phyloP scores from a whole-genome alignment of 2,329 filamentous ascomycete genomes.

The Aspergillus hortae region DNA sequence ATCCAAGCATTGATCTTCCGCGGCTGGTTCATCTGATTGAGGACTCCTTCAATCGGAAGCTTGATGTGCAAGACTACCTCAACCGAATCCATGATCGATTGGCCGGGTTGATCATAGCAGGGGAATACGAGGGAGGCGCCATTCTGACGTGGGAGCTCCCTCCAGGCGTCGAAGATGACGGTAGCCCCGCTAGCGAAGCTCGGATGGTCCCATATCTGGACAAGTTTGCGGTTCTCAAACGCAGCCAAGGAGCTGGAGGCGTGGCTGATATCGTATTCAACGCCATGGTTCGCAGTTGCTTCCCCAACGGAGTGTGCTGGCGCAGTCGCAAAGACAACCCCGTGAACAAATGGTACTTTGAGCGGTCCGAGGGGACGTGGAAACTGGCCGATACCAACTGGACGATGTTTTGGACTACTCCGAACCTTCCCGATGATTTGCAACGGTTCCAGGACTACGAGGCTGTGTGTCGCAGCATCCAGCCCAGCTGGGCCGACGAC shows the following conservation, averaged over 20 bases:
- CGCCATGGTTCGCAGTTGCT: constrained; percentile 85
- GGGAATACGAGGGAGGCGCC: constrained; percentile 93
- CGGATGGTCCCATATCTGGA: constrained; percentile 89
- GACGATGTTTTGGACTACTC: constrained; percentile 98
- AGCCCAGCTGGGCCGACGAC: constrained; percentile 46
- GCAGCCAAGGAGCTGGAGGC: constrained; percentile 82
- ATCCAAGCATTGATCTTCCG: constrained; percentile 76
- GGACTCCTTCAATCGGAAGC: constrained; percentile 81
- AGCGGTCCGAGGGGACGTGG: constrained; percentile 77
- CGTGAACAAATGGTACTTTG: constrained; percentile 99
- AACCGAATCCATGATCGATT: constrained; percentile 73
- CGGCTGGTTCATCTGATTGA: constrained; percentile 85
- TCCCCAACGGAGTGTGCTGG: constrained; percentile 89
- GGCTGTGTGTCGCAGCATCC: constrained; percentile 64
- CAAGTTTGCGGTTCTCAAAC: constrained; percentile 91
- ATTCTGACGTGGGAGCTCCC: constrained; percentile 93
- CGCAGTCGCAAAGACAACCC: constrained; percentile 84
- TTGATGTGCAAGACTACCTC: constrained; percentile 82
- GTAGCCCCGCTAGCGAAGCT: constrained; percentile 49
- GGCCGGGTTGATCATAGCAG: constrained; percentile 89
- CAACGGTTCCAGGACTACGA: constrained; percentile 66
- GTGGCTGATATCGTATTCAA: constrained; percentile 97
- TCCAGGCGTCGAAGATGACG: constrained; percentile 53
- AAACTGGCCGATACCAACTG: constrained; percentile 80
- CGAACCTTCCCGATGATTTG: constrained; percentile 54